Evolutionary conservation across 768 basidiomycete genomes (phyloP).

Genomic region (Mycena vulgaris): DNA sequence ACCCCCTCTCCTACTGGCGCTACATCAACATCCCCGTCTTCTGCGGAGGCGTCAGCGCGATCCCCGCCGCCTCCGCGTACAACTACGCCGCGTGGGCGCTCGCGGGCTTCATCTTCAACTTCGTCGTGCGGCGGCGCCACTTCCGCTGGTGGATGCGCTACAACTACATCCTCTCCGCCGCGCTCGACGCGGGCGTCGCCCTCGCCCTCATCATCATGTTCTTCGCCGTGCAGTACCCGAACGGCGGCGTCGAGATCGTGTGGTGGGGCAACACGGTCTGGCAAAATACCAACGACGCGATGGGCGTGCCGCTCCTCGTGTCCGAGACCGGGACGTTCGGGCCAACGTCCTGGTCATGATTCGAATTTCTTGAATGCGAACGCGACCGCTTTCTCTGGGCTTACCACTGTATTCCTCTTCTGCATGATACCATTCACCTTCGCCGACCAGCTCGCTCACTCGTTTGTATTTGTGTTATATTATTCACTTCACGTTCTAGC

Average conservation of each 20-base stretch:
- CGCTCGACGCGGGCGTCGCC: conserved; percentile 78
- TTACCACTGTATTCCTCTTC: conserved; percentile 8
- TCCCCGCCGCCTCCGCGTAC: too few relatives aligned
- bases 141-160: too few relatives aligned
- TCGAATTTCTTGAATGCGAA: background rate
- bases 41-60: conserved; percentile 79
- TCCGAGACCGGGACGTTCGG: conserved; percentile 71
- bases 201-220: conserved; percentile 73
- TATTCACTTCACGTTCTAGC: conserved; percentile 13
- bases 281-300: conserved; percentile 79
- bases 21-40: conserved; percentile 92
- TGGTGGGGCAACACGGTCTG: conserved; percentile 91
- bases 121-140: conserved; percentile 80
- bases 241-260: conserved; percentile 64
- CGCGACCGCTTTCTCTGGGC: too few relatives aligned
- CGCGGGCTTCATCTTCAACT: conserved; percentile 92
- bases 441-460: conserved; percentile 14
- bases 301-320: conserved; percentile 67
- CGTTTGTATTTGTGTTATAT: conserved; percentile 22
- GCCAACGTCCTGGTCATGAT: conserved; percentile 70
- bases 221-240: conserved; percentile 72
- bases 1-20: conserved; percentile 82
- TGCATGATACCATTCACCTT: conserved; percentile 18
- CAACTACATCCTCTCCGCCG: too few relatives aligned
- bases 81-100: conserved; percentile 80